These are phyloP conservation scores for Cicer judaicum DNA, from an alignment of 306 rosid genomes.

Conservation along the genomic window DNA sequence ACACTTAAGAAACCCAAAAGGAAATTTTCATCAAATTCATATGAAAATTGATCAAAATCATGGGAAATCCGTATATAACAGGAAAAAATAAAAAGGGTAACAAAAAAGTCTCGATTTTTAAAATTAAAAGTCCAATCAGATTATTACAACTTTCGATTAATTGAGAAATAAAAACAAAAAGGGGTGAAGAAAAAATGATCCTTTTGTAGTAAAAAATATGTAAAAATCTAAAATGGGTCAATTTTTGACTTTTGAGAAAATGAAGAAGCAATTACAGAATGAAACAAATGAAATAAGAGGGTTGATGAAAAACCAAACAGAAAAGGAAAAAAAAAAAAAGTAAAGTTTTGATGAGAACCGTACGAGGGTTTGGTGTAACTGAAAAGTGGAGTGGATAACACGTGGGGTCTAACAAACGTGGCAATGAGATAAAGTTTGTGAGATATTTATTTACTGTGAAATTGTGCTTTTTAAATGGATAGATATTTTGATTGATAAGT, in stretches of 20 bases:
- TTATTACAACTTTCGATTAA: background rate
- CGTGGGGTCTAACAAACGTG: constrained; percentile 46
- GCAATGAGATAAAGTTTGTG: constrained; percentile 22
- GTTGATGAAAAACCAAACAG: background rate
- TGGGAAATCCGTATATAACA: constrained; percentile 31
- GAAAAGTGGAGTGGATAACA: constrained; percentile 44
- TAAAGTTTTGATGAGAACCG: constrained; percentile 5
- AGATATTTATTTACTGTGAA: constrained; percentile 15
- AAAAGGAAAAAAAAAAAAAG: background rate
- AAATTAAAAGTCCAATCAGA: constrained; percentile 36
- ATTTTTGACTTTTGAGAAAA: background rate
- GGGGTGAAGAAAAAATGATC: background rate
- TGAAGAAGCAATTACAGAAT: background rate
- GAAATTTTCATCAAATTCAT: constrained; percentile 11
- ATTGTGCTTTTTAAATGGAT: background rate
- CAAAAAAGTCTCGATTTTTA: constrained; percentile 11
- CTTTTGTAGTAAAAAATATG: constrained; percentile 3
- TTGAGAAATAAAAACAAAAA: background rate
- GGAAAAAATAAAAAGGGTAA: constrained; percentile 11
- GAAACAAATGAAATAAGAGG: background rate
- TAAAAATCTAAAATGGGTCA: background rate
- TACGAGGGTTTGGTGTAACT: constrained; percentile 6
- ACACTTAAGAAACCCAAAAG: constrained; percentile 22
- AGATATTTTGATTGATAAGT: constrained; percentile 38
- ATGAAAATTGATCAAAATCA: constrained; percentile 21